Evolutionary conservation across 2,329 filamentous ascomycete genomes (phyloP), one percentile per base, ranked within the genome.

Genomic region (Calonectria montana): DNA sequence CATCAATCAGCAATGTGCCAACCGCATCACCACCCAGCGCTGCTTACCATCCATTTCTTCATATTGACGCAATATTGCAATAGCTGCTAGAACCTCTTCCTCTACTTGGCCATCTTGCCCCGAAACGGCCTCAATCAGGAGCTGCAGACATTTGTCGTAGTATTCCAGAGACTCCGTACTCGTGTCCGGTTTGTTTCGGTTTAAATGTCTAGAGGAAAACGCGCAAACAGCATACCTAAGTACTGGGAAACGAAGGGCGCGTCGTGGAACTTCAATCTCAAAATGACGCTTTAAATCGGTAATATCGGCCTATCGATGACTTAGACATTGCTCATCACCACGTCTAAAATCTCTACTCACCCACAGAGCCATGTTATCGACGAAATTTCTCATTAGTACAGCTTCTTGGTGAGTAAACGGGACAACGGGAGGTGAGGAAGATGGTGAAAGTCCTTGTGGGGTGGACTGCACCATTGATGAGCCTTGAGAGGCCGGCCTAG

Each of bases 261-360:
- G 64, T 1, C 71, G 66, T 18, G 73, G 73, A 4, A 75, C 73
- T 55, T 75, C 73, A 25, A 75, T 65, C 53, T 75, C 73, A 41
- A 75, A 75, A 47, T 75, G 71, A 1, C 73, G 73, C 23, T 65
- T 70, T 29, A 75, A 15, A 35, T 75, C 73, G 7, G 73, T 75
- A 2, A 68, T 64, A 18, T 75, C 73, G 25, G 73, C 31, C 72
- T 73, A 23, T 10, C 3, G 23, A 39, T n/a, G 12, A 2, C 35
- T 68, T 35, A 55, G 37, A 10, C 18, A 15, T 21, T 23, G 3
- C 15, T 61, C 10, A n/a, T 25, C 2, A 2, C 37, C 9, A 9
- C 12, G 16, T 10, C 10, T 21, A 4, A 25, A 13, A 9, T 18
- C 18, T 37, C 16, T 10, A 63, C 53, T 29, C 35, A 71, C 71